Percentiles rank a stretch among this genome's conserved stretches.
Conservation (phyloP, 176 grass and related monocot species). For the Hordeum vulgare region DNA sequence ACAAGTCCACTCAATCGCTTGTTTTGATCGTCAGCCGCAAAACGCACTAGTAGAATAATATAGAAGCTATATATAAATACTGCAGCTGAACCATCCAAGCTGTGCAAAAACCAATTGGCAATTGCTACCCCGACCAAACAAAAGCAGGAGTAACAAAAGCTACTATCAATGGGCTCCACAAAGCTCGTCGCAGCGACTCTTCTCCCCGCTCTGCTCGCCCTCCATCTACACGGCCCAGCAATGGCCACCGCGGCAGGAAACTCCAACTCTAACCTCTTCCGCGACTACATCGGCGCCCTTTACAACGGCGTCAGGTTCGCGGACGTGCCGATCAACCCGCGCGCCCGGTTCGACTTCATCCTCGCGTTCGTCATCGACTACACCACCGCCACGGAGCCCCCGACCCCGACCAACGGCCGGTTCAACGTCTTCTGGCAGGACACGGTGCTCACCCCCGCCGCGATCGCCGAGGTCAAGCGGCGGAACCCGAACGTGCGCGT, state of each 20-base stretch:
- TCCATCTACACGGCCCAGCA: background rate
- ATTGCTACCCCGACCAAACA: background rate
- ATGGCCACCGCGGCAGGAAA: background rate
- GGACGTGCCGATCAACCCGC: conserved; percentile 63
- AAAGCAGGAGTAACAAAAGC: background rate
- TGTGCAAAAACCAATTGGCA: background rate
- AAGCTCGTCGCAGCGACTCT: conserved; percentile 25
- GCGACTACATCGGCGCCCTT: conserved; percentile 76
- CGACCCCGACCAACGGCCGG: conserved; percentile 51
- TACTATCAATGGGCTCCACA: conserved; percentile 32
- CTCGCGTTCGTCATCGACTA: conserved; percentile 80
- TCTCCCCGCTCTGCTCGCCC: background rate
- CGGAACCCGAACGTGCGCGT: conserved; percentile 64
- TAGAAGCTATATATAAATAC: conserved; percentile 5
- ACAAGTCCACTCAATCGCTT: background rate
- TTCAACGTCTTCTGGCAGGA: conserved; percentile 77
- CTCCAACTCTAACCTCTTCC: conserved; percentile 61
- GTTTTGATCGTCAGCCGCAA: background rate
- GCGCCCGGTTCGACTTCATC: conserved; percentile 53
- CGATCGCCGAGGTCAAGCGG: conserved; percentile 43
- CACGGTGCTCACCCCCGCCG: conserved; percentile 36
- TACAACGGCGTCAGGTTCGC: conserved; percentile 62
- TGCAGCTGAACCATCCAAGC: background rate
- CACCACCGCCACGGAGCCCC: conserved; percentile 28
- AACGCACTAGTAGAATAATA: background rate